Evolutionary conservation across 2,329 filamentous ascomycete genomes (phyloP).

Genomic region (Chaetomiaceae sp.): DNA sequence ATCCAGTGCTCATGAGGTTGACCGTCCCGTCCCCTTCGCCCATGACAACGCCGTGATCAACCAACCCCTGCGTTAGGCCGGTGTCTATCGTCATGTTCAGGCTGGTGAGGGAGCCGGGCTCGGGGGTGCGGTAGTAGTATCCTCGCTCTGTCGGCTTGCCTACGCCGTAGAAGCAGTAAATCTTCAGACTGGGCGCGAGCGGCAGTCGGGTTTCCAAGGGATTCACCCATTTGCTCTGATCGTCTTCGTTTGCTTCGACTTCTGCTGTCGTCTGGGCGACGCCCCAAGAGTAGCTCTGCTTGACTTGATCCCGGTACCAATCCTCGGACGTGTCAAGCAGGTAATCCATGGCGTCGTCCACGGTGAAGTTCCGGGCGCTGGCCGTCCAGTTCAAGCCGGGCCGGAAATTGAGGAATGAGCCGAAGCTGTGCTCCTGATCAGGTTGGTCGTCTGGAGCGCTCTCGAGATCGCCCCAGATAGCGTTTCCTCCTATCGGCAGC

Average conservation of each 20-base stretch:
- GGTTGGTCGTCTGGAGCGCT: conserved; percentile 85
- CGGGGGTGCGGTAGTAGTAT: conserved; percentile 78
- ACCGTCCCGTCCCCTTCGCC: conserved; percentile 96
- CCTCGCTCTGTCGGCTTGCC: conserved; percentile 89
- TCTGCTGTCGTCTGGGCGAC: conserved; percentile 74
- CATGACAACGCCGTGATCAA: conserved; percentile 89
- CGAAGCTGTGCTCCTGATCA: conserved; percentile 68
- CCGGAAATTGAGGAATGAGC: conserved; percentile 81
- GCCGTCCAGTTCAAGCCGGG: conserved; percentile 58
- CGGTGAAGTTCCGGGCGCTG: conserved; percentile 71
- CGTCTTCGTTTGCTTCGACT: conserved; percentile 76
- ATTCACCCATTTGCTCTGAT: conserved; percentile 85
- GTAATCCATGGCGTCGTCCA: conserved; percentile 71
- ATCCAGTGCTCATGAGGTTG: conserved; percentile 83
- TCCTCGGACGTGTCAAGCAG: conserved; percentile 72
- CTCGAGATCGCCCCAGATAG: conserved; percentile 86
- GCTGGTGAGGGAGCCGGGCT: conserved; percentile 58
- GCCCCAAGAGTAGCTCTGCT: conserved; percentile 77
- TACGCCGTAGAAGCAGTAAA: conserved; percentile 96
- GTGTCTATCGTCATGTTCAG: conserved; percentile 74
- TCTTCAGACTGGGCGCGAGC: conserved; percentile 80
- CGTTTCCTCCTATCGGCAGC: conserved; percentile 89
- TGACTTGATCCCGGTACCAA: conserved; percentile 77
- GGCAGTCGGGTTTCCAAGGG: conserved; percentile 86
- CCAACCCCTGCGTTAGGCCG: conserved; percentile 50